These are phyloP conservation scores for Aspergillus calidoustus DNA, from an alignment of 2,329 filamentous ascomycete genomes.

Conservation along the genomic window DNA sequence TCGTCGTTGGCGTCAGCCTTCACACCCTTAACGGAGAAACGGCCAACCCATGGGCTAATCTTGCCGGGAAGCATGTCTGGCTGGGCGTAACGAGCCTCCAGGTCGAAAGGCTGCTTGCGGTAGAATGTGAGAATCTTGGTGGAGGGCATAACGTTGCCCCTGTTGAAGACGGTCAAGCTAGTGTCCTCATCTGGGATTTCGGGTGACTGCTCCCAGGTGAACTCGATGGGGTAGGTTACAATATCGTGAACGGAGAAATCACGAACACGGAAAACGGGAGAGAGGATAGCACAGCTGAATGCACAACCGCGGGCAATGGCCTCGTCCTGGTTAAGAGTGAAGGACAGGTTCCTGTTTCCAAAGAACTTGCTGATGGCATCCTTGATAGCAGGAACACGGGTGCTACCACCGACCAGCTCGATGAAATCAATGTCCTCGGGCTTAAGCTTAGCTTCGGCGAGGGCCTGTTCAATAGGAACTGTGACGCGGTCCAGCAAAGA, in stretches of 20 bases:
- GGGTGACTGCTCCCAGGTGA: constrained; percentile 97
- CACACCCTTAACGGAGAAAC: constrained; percentile 97
- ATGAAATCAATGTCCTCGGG: constrained; percentile 90
- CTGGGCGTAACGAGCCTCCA: constrained; percentile 92
- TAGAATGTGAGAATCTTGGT: constrained; percentile 99
- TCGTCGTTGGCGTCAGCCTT: constrained; percentile 92
- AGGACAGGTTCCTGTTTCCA: constrained; percentile 80
- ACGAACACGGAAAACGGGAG: constrained; percentile 95
- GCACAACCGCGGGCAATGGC: constrained; percentile 93
- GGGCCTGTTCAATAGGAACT: constrained; percentile 81
- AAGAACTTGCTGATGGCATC: constrained; percentile 88
- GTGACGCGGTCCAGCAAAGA: constrained; percentile 77
- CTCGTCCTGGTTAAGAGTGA: constrained; percentile 98
- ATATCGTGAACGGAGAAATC: constrained; percentile 98
- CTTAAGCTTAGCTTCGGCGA: constrained; percentile 90
- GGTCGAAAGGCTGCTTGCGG: constrained; percentile 94
- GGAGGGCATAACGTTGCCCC: constrained; percentile 93
- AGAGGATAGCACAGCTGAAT: constrained; percentile 96
- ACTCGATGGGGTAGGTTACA: constrained; percentile 97
- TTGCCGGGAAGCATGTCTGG: constrained; percentile 86
- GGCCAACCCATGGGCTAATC: constrained; percentile 91
- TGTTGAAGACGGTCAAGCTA: constrained; percentile 95
- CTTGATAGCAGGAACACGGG: constrained; percentile 92
- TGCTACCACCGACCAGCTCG: constrained; percentile 93
- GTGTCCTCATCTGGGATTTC: constrained; percentile 99